Evolutionary conservation across 495 filamentous ascomycete species (phyloP), one percentile per base, ranked within the genome.

Genomic region (Cercophora scortea): DNA sequence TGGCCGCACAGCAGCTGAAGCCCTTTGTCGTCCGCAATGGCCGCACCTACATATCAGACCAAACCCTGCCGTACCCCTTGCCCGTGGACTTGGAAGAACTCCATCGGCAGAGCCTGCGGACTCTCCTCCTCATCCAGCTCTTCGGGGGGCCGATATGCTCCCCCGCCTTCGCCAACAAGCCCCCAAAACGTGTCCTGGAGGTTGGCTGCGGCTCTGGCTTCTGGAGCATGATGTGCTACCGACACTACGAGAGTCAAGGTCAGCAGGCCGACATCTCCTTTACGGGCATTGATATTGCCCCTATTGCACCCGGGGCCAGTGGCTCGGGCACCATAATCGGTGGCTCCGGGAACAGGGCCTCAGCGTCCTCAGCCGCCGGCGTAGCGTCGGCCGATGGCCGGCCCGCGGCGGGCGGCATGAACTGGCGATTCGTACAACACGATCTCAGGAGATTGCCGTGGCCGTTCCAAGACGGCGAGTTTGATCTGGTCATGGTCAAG

Each of bases 401-500:
- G 19, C 52, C 63, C 15, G 72, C 73, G 0, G 70, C 84, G 55
- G 81, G 84, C 58, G 86, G 87, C 40, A 83, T 95, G 71, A 83
- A 85, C 58, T 95, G 89, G 89, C 80, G 80, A 13, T 95, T 94
- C 60, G 82, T 93, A 45, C 89, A 88, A 66, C 89, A 94, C 64
- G 89, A 95, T 67, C 59, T 93, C 50, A 86, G 89, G 49, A 79
- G 78, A 53, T 61, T 79, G 0, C 87, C 88, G 3, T 72, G 92
- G 42, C 92, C 92, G 2, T 91, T 96, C 52, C 76, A 82, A 6
- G 87, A 91, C 53, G 82, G 77, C 18, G 86, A 89, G 64, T 97
- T 96, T 65, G 90, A 95, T 62, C 78, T 95, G 17, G 81, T 97
- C 50, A 89, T 96, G 72, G 80, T 90, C 50, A 95, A 96, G 65